A percentile compares a stretch with the other conserved stretches of the same genome.
phyloP scores from a whole-genome alignment of 495 filamentous ascomycete species.

The Niebla homalea region DNA sequence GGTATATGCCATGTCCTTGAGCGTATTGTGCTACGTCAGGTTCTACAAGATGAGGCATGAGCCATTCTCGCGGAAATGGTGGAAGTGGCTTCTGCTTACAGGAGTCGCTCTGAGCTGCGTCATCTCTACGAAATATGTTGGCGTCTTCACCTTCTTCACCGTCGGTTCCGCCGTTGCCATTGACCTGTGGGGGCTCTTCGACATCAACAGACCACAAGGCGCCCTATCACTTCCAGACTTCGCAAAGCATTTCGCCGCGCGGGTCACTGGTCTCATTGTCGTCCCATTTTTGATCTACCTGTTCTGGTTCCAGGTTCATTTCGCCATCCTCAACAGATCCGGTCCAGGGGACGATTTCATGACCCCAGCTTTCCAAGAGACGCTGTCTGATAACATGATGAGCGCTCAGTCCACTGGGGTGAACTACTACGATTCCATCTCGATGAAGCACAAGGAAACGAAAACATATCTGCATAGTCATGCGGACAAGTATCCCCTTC shows the following conservation, averaged over 20 bases:
- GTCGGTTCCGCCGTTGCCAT: conserved; percentile 88
- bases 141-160: conserved; percentile 91
- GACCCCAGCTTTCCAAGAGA: conserved; percentile 96
- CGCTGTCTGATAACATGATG: conserved; percentile 87
- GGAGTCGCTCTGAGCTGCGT: conserved; percentile 91
- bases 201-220: conserved; percentile 69
- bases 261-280: conserved; percentile 67
- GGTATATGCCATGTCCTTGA: conserved; percentile 90
- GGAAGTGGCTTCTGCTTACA: conserved; percentile 96
- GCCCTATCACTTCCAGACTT: conserved; percentile 66
- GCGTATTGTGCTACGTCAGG: conserved; percentile 81
- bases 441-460: conserved; percentile 90
- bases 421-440: conserved; percentile 80
- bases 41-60: conserved; percentile 94
- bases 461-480: conserved; percentile 94
- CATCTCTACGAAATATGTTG: conserved; percentile 97
- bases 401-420: conserved; percentile 70
- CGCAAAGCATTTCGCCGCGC: conserved; percentile 79
- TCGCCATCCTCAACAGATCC: conserved; percentile 73
- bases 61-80: conserved; percentile 90
- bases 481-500: conserved; percentile 72
- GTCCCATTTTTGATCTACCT: conserved; percentile 95
- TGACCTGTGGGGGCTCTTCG: conserved; percentile 88
- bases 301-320: conserved; percentile 99
- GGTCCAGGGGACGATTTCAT: conserved; percentile 98